Evolutionary conservation across 2,329 filamentous ascomycete species (phyloP).

Genomic region (Trichoderma sp.): DNA sequence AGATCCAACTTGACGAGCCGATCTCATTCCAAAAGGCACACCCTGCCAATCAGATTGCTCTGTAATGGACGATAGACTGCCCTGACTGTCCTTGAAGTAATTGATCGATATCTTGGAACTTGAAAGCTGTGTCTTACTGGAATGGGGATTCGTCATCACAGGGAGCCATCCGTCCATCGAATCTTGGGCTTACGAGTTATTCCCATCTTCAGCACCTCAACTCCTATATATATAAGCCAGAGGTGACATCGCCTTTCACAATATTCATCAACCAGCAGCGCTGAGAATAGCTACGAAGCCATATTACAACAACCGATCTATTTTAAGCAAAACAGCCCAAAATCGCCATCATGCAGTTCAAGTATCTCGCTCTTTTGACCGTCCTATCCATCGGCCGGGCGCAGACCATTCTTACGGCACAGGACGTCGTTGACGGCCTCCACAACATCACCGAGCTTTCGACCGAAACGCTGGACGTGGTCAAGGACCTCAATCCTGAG

Average conservation of each 20-base stretch:
- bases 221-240: neutral
- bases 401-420: neutral
- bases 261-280: neutral
- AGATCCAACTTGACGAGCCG: neutral
- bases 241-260: neutral
- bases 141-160: neutral
- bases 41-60: neutral
- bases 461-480: neutral
- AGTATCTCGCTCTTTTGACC: neutral
- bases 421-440: neutral
- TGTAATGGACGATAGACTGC: neutral
- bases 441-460: neutral
- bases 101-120: neutral
- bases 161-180: neutral
- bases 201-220: neutral
- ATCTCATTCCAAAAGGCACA: neutral
- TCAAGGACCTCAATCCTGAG: neutral
- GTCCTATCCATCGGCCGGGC: neutral
- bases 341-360: constrained; percentile 4
- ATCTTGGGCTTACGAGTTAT: no score
- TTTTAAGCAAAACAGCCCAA: neutral
- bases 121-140: neutral
- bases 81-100: neutral
- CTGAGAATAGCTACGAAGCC: neutral
- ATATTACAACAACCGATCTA: neutral